Conservation (phyloP, 768 basidiomycete species). For the Suillus sp. region DNA sequence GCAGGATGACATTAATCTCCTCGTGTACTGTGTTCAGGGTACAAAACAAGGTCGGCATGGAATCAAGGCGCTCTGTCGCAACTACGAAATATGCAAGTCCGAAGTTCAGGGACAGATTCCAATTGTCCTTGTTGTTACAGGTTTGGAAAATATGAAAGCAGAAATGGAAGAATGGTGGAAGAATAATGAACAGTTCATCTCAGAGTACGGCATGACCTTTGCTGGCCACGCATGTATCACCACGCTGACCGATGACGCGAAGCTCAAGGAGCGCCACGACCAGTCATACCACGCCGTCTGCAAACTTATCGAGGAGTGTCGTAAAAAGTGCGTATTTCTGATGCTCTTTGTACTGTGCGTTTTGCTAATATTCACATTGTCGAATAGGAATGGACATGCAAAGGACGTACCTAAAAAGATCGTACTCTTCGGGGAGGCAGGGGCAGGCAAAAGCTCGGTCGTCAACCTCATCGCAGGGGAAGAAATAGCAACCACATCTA, state of each 20-base stretch:
- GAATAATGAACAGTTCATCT: constrained; percentile 32
- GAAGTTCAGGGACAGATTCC: constrained; percentile 22
- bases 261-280: constrained; percentile 22
- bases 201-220: constrained; percentile 35
- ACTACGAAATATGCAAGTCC: constrained; percentile 27
- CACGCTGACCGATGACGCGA: constrained; percentile 27
- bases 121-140: constrained; percentile 32
- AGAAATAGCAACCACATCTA: constrained; percentile 33
- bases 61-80: constrained; percentile 31
- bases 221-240: constrained; percentile 42
- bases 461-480: constrained; percentile 43
- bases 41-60: constrained; percentile 26
- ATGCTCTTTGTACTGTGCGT: neutral
- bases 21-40: constrained; percentile 32
- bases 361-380: neutral
- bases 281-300: constrained; percentile 26
- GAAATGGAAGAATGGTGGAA: constrained; percentile 44
- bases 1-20: constrained; percentile 27
- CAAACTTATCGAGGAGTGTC: constrained; percentile 18
- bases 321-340: neutral
- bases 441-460: constrained; percentile 46
- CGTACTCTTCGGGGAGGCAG: constrained; percentile 34
- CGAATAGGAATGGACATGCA: constrained; percentile 1
- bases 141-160: constrained; percentile 33
- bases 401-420: constrained; percentile 25